Percentiles rank a stretch among this genome's conserved stretches.
These are phyloP conservation scores for Penicillium griseofulvum DNA, from an alignment of 2,329 filamentous ascomycete genomes.

Conservation along the genomic window DNA sequence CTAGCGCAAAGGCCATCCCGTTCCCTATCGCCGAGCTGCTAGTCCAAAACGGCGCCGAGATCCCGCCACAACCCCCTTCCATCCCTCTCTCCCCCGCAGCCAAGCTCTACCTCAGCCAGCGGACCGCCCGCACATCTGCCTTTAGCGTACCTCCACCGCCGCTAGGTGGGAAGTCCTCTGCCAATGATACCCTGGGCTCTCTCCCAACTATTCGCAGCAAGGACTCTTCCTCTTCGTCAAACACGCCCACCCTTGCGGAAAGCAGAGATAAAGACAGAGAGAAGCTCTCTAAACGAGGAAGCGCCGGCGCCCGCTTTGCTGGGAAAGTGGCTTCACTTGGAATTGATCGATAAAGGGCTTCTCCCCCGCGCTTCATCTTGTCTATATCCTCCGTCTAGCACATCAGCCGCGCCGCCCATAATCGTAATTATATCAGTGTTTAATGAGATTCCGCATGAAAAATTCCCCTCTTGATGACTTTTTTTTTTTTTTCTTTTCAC, in stretches of 20 bases:
- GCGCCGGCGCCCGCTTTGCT: conserved; percentile 68
- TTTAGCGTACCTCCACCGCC: conserved; percentile 41
- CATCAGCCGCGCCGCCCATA: conserved; percentile 3
- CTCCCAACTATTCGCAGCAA: conserved; percentile 53
- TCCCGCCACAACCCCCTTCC: conserved; percentile 70
- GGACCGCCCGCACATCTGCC: conserved; percentile 41
- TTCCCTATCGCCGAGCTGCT: conserved; percentile 91
- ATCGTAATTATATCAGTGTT: conserved; percentile 20
- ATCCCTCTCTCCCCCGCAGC: conserved; percentile 81
- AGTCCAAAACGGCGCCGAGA: conserved; percentile 88
- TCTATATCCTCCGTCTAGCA: conserved; percentile 2
- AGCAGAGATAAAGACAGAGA: conserved; percentile 65
- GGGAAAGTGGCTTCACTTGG: conserved; percentile 47
- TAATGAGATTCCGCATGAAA: conserved; percentile 26
- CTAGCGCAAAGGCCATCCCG: conserved; percentile 51
- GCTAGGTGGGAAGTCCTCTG: conserved; percentile 35
- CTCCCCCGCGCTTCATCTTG: not conserved
- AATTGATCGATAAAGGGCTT: conserved; percentile 37
- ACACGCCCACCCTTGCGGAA: conserved; percentile 33
- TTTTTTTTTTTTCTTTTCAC: not conserved
- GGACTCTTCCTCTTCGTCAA: conserved; percentile 28
- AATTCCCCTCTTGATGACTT: conserved; percentile 17
- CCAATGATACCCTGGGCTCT: conserved; percentile 58
- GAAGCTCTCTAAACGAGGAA: conserved; percentile 74
- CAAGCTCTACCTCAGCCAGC: conserved; percentile 81